Conservation (phyloP, 108 stramenopile species). For the Thalassiosira profunda region DNA sequence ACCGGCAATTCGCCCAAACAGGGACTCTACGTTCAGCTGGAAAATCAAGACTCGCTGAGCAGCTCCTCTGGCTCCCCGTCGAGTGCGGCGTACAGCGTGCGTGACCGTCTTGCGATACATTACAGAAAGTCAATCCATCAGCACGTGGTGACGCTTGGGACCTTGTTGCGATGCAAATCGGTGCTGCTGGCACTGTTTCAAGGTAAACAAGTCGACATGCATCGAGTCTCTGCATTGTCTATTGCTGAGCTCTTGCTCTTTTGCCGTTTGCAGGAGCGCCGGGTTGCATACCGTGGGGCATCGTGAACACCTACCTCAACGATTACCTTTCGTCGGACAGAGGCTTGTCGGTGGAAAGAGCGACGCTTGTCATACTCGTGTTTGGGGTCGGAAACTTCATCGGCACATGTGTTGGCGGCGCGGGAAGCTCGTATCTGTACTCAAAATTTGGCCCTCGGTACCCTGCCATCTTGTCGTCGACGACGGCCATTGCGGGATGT, state of each 20-base stretch:
- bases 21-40: slow-evolving; percentile 16
- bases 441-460: slow-evolving; percentile 53
- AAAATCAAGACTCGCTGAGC: background rate
- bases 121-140: slow-evolving; percentile 13
- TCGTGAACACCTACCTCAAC: slow-evolving; percentile 86
- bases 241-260: too few species aligned
- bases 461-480: slow-evolving; percentile 67
- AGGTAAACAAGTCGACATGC: too few species aligned
- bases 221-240: too few species aligned
- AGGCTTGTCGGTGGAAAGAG: slow-evolving; percentile 77
- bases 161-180: slow-evolving; percentile 61
- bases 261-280: too few species aligned
- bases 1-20: slow-evolving; percentile 6
- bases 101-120: slow-evolving; percentile 3
- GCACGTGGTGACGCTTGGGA: slow-evolving; percentile 42
- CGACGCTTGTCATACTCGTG: slow-evolving; percentile 68
- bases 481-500: slow-evolving; percentile 62
- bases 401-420: slow-evolving; percentile 79
- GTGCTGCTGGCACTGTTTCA: slow-evolving; percentile 75
- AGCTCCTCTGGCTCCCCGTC: background rate
- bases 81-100: background rate
- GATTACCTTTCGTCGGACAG: slow-evolving; percentile 84
- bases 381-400: slow-evolving; percentile 84
- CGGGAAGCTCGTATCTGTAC: slow-evolving; percentile 65
- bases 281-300: slow-evolving; percentile 88